phyloP scores from a whole-genome alignment of 2,329 filamentous ascomycete genomes.

The Nemania diffusa region DNA sequence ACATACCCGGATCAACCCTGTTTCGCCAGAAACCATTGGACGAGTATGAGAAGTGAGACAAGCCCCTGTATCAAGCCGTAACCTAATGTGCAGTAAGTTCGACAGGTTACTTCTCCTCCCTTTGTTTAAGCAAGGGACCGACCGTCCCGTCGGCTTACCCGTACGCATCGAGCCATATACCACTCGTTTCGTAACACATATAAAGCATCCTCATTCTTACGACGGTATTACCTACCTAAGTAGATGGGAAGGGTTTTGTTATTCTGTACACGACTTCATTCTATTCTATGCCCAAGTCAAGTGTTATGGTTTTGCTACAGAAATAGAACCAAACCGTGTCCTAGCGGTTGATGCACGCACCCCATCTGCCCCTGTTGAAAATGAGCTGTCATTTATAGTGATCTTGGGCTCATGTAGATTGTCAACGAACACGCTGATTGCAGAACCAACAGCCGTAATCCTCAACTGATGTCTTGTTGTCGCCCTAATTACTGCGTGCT shows the following conservation, averaged over 20 bases:
- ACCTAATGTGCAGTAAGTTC: too few species aligned
- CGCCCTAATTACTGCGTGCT: conserved; percentile 9
- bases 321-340: conserved; percentile 45
- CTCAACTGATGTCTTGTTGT: conserved; percentile 40
- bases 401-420: conserved; percentile 42
- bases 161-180: background rate
- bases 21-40: background rate
- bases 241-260: background rate
- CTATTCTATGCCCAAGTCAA: background rate
- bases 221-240: too few species aligned
- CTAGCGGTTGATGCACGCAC: conserved; percentile 39
- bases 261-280: background rate
- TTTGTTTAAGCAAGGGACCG: conserved; percentile 1
- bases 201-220: background rate
- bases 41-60: background rate
- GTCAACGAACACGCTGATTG: conserved; percentile 46
- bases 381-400: conserved; percentile 37
- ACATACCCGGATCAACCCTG: too few species aligned
- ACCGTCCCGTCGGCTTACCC: background rate
- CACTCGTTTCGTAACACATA: background rate
- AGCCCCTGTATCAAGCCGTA: background rate
- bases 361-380: conserved; percentile 43
- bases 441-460: conserved; percentile 42
- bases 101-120: background rate
- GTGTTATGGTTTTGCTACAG: conserved; percentile 42